These are phyloP conservation scores for Crataegus laevigata DNA, from an alignment of 306 rosid genomes.

Conservation along the genomic window DNA sequence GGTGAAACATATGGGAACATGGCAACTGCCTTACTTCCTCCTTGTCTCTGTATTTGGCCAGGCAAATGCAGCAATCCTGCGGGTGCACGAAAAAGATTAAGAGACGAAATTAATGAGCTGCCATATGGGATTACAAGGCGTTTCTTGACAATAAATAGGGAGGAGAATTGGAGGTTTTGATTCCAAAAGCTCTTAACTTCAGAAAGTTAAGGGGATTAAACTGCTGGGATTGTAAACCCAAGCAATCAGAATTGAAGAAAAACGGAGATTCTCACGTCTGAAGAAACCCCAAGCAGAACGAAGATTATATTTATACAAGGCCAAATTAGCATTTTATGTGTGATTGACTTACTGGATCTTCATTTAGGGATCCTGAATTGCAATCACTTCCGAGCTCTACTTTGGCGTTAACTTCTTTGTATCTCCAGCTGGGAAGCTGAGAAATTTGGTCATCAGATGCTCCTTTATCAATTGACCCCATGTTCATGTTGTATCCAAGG, in stretches of 20 bases:
- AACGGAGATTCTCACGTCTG: not conserved
- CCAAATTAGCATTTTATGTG: not conserved
- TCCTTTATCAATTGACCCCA: constrained; percentile 60
- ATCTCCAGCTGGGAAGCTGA: constrained; percentile 68
- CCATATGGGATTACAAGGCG: not conserved
- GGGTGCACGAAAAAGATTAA: constrained; percentile 1
- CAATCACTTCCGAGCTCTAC: constrained; percentile 32
- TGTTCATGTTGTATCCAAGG: constrained; percentile 91
- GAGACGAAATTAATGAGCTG: constrained; percentile 6
- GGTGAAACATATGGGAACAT: constrained; percentile 78
- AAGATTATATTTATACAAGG: not conserved
- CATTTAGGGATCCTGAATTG: constrained; percentile 30
- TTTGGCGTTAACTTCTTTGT: constrained; percentile 33
- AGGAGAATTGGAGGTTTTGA: not conserved
- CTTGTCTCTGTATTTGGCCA: constrained; percentile 63
- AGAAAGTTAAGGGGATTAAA: not conserved
- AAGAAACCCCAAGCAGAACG: not conserved
- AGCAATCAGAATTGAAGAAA: not conserved
- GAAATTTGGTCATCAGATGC: constrained; percentile 88
- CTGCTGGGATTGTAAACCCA: not conserved
- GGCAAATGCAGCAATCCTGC: constrained; percentile 95
- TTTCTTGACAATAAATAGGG: not conserved
- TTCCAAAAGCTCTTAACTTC: not conserved
- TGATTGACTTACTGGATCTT: constrained; percentile 62
- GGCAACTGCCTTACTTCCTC: constrained; percentile 85